A percentile compares a stretch with the other conserved stretches of the same genome.
These are phyloP conservation scores for Capsicum chinense DNA, from an alignment of 257 asterid genomes.

Conservation along the genomic window DNA sequence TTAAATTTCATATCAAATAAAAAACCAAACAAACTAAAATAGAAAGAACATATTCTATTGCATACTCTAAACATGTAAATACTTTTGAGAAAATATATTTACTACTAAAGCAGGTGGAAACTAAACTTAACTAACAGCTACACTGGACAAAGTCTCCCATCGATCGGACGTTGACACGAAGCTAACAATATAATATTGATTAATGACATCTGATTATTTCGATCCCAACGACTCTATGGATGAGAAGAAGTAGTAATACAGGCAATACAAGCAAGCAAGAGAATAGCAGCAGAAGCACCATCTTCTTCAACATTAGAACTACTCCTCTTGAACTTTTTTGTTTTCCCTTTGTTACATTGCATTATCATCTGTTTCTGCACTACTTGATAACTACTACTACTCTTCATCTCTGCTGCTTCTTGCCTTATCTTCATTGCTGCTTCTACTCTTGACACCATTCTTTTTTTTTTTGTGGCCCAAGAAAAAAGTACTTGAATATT, in stretches of 20 bases:
- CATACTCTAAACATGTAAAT: too few relatives aligned
- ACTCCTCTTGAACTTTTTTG: conserved; percentile 71
- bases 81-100: too few relatives aligned
- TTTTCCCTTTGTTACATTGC: conserved; percentile 65
- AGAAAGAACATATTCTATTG: too few relatives aligned
- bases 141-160: neutral
- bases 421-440: conserved; percentile 45
- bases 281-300: conserved; percentile 73
- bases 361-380: conserved; percentile 39
- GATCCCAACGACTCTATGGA: neutral
- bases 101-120: too few relatives aligned
- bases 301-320: conserved; percentile 66
- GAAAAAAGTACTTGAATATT: neutral
- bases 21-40: too few relatives aligned
- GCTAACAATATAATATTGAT: neutral
- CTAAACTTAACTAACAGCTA: too few relatives aligned
- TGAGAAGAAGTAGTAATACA: conserved; percentile 38
- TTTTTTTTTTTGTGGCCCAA: neutral
- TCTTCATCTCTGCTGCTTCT: conserved; percentile 28
- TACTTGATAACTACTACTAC: conserved; percentile 13
- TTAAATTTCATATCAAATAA: too few relatives aligned
- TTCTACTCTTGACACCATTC: conserved; percentile 61
- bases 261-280: conserved; percentile 75
- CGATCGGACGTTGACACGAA: neutral
- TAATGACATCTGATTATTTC: neutral